Evolutionary conservation across 345 rosid genomes (phyloP).

Genomic region (Nasturtium officinale): DNA sequence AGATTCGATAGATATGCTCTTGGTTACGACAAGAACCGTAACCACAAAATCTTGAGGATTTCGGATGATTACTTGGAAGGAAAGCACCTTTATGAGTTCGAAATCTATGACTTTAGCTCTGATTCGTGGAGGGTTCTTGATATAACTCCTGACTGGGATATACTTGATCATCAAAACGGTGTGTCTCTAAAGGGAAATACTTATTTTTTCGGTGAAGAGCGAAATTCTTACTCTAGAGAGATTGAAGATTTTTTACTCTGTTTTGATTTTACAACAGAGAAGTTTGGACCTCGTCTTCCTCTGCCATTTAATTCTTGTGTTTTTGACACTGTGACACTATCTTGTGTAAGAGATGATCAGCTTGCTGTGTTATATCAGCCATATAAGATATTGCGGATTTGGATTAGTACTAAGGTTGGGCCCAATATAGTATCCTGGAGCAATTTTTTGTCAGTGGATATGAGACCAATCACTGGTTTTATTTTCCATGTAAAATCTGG

Average conservation of each 20-base stretch:
- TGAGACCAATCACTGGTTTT: background rate
- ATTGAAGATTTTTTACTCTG: background rate
- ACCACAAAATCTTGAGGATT: slow-evolving; percentile 12
- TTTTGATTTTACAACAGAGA: background rate
- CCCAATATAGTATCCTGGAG: background rate
- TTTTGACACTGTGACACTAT: background rate
- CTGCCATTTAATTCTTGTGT: background rate
- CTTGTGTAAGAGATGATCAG: background rate
- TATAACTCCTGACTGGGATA: background rate
- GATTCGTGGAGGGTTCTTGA: background rate
- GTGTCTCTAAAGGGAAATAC: slow-evolving; percentile 6
- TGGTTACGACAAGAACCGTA: background rate
- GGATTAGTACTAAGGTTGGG: background rate
- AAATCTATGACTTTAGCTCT: background rate
- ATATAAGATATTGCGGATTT: background rate
- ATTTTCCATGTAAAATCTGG: background rate
- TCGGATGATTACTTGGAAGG: no score
- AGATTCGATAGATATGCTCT: background rate
- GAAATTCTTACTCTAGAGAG: no score
- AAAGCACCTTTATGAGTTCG: background rate
- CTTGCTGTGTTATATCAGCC: background rate
- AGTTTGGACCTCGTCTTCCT: background rate
- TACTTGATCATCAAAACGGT: rapidly evolving
- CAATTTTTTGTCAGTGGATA: background rate
- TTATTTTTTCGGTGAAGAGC: background rate